These are phyloP conservation scores for Wickerhamomyces rabaulensis DNA, from an alignment of 805 yeast genomes.

Conservation along the genomic window DNA sequence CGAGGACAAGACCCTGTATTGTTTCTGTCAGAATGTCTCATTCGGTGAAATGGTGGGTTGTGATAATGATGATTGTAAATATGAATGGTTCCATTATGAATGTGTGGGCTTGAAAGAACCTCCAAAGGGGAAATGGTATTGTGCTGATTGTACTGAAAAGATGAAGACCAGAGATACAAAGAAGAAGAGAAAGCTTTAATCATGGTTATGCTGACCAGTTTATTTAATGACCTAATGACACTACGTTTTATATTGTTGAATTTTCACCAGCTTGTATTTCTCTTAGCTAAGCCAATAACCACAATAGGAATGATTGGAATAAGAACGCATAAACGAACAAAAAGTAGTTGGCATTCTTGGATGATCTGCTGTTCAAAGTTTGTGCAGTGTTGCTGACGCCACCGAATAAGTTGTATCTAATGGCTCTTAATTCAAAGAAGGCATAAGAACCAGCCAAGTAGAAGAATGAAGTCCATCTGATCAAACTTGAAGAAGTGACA, in stretches of 20 bases:
- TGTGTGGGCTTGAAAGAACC: slow-evolving; percentile 89
- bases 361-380: slow-evolving; percentile 58
- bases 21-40: slow-evolving; percentile 91
- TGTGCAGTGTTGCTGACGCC: slow-evolving; percentile 44
- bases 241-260: background rate
- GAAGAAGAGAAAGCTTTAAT: slow-evolving; percentile 17
- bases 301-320: slow-evolving; percentile 69
- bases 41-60: slow-evolving; percentile 97
- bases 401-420: slow-evolving; percentile 35
- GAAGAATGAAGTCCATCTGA: slow-evolving; percentile 46
- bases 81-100: slow-evolving; percentile 94
- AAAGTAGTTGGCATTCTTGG: slow-evolving; percentile 81
- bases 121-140: slow-evolving; percentile 92
- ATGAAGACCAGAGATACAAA: slow-evolving; percentile 24
- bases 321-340: slow-evolving; percentile 79
- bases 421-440: slow-evolving; percentile 56
- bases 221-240: slow-evolving; percentile 1
- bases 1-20: slow-evolving; percentile 69
- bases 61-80: slow-evolving; percentile 82
- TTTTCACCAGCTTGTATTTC: background rate
- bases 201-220: too few species aligned
- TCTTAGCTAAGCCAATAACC: slow-evolving; percentile 45
- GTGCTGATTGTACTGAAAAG: slow-evolving; percentile 67
- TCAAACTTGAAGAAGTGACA: slow-evolving; percentile 32
- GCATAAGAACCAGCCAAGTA: slow-evolving; percentile 55